phyloP scores from a whole-genome alignment of 495 filamentous ascomycete species.

The Aspergillus diversus region DNA sequence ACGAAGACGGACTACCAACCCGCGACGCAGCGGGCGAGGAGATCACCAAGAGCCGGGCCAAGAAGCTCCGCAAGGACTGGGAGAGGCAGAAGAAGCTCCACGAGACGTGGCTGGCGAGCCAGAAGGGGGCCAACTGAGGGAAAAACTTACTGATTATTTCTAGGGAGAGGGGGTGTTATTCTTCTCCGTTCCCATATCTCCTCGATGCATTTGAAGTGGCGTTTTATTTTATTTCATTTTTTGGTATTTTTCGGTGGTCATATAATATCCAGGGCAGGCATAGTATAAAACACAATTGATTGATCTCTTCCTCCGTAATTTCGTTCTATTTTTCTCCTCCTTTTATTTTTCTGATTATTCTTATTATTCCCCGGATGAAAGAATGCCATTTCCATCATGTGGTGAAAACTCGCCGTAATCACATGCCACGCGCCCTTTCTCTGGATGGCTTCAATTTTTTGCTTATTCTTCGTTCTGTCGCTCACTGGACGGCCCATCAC shows the following conservation, averaged over 20 bases:
- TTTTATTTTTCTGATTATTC: neutral
- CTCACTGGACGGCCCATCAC: neutral
- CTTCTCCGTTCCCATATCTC: neutral
- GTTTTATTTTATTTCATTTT: neutral
- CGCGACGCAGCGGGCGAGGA: conserved; percentile 76
- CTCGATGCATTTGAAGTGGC: conserved; percentile 14
- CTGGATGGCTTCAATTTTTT: neutral
- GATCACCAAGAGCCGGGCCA: conserved; percentile 75
- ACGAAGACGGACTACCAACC: conserved; percentile 81
- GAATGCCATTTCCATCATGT: neutral
- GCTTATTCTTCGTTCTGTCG: neutral
- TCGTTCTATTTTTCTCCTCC: neutral
- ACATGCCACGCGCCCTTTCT: conserved; percentile 11
- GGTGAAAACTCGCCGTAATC: conserved; percentile 13
- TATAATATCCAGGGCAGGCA: conserved; percentile 23
- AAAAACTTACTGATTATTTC: conserved; percentile 5
- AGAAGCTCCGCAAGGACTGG: conserved; percentile 92
- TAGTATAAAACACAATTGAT: conserved; percentile 4
- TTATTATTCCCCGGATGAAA: neutral
- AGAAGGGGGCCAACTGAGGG: conserved; percentile 5
- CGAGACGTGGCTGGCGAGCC: conserved; percentile 61
- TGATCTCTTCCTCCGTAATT: neutral
- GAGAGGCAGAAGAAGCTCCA: conserved; percentile 88
- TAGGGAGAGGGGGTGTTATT: neutral
- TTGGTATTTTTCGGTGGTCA: no score